A percentile compares a stretch with the other conserved stretches of the same genome.
These are phyloP conservation scores for Corylus heterophylla DNA, from an alignment of 306 rosid species.

Conservation along the genomic window DNA sequence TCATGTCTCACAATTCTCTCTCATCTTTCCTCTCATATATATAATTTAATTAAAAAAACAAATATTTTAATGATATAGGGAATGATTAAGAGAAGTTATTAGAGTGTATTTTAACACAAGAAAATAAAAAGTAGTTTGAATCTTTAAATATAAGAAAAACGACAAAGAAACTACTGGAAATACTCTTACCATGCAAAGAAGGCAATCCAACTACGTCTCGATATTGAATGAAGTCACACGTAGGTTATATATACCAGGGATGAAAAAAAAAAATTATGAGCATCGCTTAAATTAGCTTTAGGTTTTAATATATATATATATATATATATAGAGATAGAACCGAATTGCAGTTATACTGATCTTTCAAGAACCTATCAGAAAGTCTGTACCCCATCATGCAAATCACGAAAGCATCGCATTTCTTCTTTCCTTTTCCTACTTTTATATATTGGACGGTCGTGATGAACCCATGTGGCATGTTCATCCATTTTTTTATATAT, in stretches of 20 bases:
- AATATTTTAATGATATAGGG: no score
- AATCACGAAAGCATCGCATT: background rate
- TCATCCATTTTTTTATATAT: background rate
- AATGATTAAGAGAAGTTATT: no score
- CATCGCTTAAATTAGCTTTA: background rate
- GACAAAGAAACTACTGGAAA: no score
- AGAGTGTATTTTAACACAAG: no score
- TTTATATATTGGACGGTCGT: conserved; percentile 33
- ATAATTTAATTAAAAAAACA: no score
- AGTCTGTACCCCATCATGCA: background rate
- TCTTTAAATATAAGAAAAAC: no score
- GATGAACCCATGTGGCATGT: conserved; percentile 43
- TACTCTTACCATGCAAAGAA: no score
- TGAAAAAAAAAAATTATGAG: no score
- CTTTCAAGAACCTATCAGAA: background rate
- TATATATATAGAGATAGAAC: background rate
- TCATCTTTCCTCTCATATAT: no score
- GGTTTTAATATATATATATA: background rate
- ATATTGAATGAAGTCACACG: background rate
- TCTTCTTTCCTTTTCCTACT: conserved; percentile 18
- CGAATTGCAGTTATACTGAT: background rate
- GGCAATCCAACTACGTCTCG: background rate
- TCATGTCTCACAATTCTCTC: no score
- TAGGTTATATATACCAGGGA: no score
- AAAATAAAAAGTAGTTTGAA: no score